Conservation (phyloP, 257 asterid species). For the Rhazya stricta region DNA sequence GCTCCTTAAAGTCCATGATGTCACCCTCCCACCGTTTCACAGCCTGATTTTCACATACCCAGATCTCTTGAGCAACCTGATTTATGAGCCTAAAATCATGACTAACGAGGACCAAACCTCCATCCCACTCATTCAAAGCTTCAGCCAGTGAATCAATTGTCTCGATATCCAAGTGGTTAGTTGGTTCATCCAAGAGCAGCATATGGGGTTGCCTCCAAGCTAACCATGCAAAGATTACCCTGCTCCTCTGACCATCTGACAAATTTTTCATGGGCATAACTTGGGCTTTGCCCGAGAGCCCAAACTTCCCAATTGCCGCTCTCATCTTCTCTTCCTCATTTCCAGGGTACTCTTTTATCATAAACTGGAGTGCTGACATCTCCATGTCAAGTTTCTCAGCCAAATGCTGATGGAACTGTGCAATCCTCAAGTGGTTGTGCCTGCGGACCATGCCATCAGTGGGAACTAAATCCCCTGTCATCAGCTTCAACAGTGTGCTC, state of each 20-base stretch:
- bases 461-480: slow-evolving; percentile 89
- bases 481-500: slow-evolving; percentile 90
- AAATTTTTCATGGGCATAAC: slow-evolving; percentile 89
- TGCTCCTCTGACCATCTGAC: slow-evolving; percentile 87
- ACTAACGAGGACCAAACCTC: slow-evolving; percentile 95
- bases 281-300: slow-evolving; percentile 90
- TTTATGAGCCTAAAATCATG: slow-evolving; percentile 95
- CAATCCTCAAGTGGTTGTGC: slow-evolving; percentile 86
- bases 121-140: slow-evolving; percentile 96
- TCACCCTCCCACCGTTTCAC: slow-evolving; percentile 90
- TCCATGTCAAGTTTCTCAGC: slow-evolving; percentile 88
- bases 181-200: slow-evolving; percentile 89
- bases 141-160: slow-evolving; percentile 93
- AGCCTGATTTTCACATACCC: slow-evolving; percentile 89
- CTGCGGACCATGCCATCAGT: slow-evolving; percentile 93
- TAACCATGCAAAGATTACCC: slow-evolving; percentile 94
- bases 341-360: slow-evolving; percentile 86
- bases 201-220: slow-evolving; percentile 90
- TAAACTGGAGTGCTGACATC: slow-evolving; percentile 63
- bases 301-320: slow-evolving; percentile 79
- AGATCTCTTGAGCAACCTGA: slow-evolving; percentile 96
- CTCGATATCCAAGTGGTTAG: slow-evolving; percentile 95
- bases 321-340: slow-evolving; percentile 93
- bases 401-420: slow-evolving; percentile 92
- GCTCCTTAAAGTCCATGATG: slow-evolving; percentile 88